Percentiles rank a stretch among this genome's conserved stretches.
phyloP scores from a whole-genome alignment of 192 early-diverging fungal species.

The Blastocladiella britannica region DNA sequence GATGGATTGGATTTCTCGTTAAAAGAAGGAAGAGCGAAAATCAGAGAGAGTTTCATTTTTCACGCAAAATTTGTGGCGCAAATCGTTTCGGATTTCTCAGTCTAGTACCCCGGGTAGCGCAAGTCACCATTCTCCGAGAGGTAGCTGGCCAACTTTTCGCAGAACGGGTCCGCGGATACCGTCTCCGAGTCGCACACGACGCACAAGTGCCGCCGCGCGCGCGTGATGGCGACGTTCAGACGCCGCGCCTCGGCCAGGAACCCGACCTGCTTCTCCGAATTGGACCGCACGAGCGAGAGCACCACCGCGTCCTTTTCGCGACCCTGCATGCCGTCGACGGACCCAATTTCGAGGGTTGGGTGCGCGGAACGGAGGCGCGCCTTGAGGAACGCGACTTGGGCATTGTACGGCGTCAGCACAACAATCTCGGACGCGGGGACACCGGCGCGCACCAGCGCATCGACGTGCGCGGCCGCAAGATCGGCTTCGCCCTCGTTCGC shows the following conservation, averaged over 20 bases:
- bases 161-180: constrained; percentile 18
- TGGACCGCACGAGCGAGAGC: constrained; percentile 59
- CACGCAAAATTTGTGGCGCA: too few relatives aligned
- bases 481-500: constrained; percentile 58
- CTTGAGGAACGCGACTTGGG: constrained; percentile 40
- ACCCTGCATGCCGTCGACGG: constrained; percentile 81
- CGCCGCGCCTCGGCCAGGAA: constrained; percentile 63
- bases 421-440: constrained; percentile 43
- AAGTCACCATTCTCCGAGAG: constrained; percentile 25
- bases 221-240: constrained; percentile 77
- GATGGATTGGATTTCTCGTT: too few relatives aligned
- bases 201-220: constrained; percentile 66
- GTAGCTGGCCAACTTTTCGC: constrained; percentile 24
- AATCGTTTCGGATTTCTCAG: too few relatives aligned
- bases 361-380: constrained; percentile 24
- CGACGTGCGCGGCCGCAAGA: constrained; percentile 38
- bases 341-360: constrained; percentile 52
- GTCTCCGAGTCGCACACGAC: constrained; percentile 59
- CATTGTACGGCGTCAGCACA: constrained; percentile 73
- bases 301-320: constrained; percentile 76
- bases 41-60: too few relatives aligned
- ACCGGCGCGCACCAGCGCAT: constrained; percentile 35
- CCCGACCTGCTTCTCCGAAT: constrained; percentile 53
- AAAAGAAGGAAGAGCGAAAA: too few relatives aligned
- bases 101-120: constrained; percentile 12